Evolutionary conservation across 352 stramenopile species (phyloP), one percentile per base, ranked within the genome.

Genomic region (Halophytophthora batemanensis): DNA sequence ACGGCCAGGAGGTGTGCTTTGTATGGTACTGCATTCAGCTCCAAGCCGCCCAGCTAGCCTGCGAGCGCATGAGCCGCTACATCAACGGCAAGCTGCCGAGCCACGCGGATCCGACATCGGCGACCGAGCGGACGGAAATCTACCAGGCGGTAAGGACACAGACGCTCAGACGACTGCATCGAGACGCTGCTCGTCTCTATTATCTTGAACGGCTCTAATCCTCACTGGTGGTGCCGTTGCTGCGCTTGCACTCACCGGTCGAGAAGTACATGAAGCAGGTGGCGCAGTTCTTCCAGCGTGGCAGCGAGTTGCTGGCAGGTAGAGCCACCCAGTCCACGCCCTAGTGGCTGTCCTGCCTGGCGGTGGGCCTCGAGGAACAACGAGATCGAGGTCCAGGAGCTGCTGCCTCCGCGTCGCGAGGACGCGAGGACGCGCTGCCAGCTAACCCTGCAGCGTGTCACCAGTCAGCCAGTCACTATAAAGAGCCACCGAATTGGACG

Each of bases 11-110:
- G 25, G 8, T 8, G 8, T 8, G 25, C 4, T 31, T 45, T 46
- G 19, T 49, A 35, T 3, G 44, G 18, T 2, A 2, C 12, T 53
- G n/a, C 5, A 49, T 39, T 25, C 50, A 78, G 69, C 58, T 74
- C 17, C 50, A 74, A 58, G 21, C 28, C 15, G 46, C 59, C 18
- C 64, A 73, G 44, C 37, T 57, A 19, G 45, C 72, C n/a, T 78
- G 66, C 33, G 55, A 72, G 19, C 50, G 44, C 39, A 50, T 50
- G 21, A 71, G 64, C 11, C 45, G 50, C 19, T 56, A 62, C 35
- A 56, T 77, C 44, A 39, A 43, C 13, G 53, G 71, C 8, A 47
- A 69, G 19, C 48, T 77, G 4, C 25, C 25, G 10, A 56, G 64
- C 10, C 38, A 22, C 17, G 28, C 59, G 18, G 40, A 23, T 13